phyloP scores from a whole-genome alignment of 2,329 filamentous ascomycete genomes.

The Lasiodiplodia hormozganensis region DNA sequence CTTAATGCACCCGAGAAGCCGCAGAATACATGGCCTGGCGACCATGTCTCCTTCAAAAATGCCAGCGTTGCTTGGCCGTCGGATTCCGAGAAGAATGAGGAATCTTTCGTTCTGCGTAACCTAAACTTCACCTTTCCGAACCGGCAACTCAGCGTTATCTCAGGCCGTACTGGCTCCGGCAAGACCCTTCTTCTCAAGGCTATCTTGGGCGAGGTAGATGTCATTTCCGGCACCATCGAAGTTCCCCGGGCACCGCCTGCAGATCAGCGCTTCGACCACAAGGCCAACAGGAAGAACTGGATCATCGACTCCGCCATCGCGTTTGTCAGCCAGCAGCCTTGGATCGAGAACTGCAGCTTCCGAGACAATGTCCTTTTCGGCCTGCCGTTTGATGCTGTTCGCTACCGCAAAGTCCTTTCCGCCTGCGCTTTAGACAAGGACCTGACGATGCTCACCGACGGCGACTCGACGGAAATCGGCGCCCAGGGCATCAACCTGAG shows the following conservation, averaged over 20 bases:
- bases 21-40: conserved; percentile 60
- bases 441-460: conserved; percentile 76
- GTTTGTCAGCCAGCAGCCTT: conserved; percentile 69
- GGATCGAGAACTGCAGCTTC: conserved; percentile 84
- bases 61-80: conserved; percentile 78
- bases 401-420: conserved; percentile 73
- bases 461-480: conserved; percentile 81
- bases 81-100: conserved; percentile 56
- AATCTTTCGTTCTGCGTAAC: conserved; percentile 70
- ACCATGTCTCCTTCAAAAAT: conserved; percentile 69
- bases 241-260: conserved; percentile 42
- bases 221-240: conserved; percentile 68
- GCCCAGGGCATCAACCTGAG: conserved; percentile 85
- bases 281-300: conserved; percentile 68
- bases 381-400: conserved; percentile 70
- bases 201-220: conserved; percentile 76
- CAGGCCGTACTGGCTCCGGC: conserved; percentile 78
- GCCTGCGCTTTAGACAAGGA: conserved; percentile 80
- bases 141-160: conserved; percentile 75
- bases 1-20: conserved; percentile 70
- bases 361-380: conserved; percentile 82
- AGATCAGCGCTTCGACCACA: conserved; percentile 64
- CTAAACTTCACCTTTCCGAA: conserved; percentile 71
- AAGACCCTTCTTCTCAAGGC: conserved; percentile 78
- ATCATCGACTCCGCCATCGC: conserved; percentile 73